Evolutionary conservation across 768 basidiomycete genomes (phyloP).

Genomic region (Tephrocybe sp.): DNA sequence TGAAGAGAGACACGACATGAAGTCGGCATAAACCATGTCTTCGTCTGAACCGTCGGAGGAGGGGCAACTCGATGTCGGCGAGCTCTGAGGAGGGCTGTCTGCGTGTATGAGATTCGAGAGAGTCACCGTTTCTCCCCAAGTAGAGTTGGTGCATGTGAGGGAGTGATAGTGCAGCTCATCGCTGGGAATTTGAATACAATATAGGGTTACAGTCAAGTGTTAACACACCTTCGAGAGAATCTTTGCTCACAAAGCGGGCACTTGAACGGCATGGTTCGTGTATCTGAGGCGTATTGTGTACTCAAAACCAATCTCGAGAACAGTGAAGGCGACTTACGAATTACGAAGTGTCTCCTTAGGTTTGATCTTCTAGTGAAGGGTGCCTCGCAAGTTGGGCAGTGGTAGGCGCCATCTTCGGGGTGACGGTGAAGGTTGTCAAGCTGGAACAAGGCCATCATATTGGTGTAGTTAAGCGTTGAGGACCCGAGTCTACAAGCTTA

Average conservation of each 20-base stretch:
- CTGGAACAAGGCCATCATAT: constrained; percentile 10
- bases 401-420: constrained; percentile 31
- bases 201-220: too few species aligned
- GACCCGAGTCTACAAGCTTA: too few species aligned
- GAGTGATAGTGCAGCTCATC: constrained; percentile 12
- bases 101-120: neutral
- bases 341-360: constrained; percentile 31
- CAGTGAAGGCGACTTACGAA: constrained; percentile 22
- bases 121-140: neutral
- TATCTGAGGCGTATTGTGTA: constrained; percentile 2
- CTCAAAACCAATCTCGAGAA: neutral
- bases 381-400: constrained; percentile 32
- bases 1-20: constrained; percentile 5
- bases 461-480: neutral
- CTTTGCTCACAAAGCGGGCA: constrained; percentile 1
- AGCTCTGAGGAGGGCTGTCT: neutral
- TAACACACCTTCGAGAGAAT: constrained; percentile 7
- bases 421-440: constrained; percentile 31
- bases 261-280: constrained; percentile 7
- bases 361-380: constrained; percentile 35
- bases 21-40: constrained; percentile 7
- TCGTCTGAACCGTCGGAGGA: neutral
- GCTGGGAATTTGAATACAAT: neutral
- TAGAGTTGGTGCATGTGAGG: neutral
- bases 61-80: neutral